Base-by-base conservation (phyloP, 2,329 filamentous ascomycete species). In the Ascocoryne sarcoides region DNA sequence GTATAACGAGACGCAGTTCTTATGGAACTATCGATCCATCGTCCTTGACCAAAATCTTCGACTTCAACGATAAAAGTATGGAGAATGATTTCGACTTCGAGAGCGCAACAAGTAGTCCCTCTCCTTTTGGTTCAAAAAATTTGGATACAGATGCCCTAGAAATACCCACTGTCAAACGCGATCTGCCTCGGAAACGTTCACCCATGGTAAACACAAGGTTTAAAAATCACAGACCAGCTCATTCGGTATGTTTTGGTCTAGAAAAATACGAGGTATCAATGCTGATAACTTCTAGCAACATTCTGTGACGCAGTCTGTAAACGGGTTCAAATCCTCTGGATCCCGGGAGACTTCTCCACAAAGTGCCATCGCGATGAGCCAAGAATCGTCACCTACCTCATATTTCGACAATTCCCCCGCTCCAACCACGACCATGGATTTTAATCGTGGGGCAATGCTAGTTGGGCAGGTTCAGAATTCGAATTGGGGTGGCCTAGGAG, bases 21-120 rank as follows among this genome's bases (percentile, higher is more conserved):
- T 17, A 20, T 35, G 18, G 54, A 56, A 63, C 55, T 14, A 62
- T 65, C 29, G 57, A 65, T 37, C 61, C 62, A n/a, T 56, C 60
- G 10, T 44, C 54, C 2, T 58, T 59, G 37, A 55, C 55, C 30
- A 52, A 49, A 15, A 59, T 60, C 43, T 58, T 62, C 41, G 57
- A 60, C 4, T 59, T 66, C 37, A 62, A 55, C 41, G 68, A 70
- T 44, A 63, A 64, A 48, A 65, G 65, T 37, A 67, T 71, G 63
- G 63, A 69, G 38, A 62, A 63, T 33, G 62, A 66, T 35, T 75
- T 78, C 49, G 71, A 76, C 48, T 79, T 80, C 53, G 69, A 72
- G 12, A 75, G 73, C 50, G 70, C 70, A 7, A 70, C 73, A 2
- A 76, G 69, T 49, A 81, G 74, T 45, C 74, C 76, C 4, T 68